A percentile compares a stretch with the other conserved stretches of the same genome.
Conservation (phyloP, 495 filamentous ascomycete species). For the Podospora bellae-mahoneyi region DNA sequence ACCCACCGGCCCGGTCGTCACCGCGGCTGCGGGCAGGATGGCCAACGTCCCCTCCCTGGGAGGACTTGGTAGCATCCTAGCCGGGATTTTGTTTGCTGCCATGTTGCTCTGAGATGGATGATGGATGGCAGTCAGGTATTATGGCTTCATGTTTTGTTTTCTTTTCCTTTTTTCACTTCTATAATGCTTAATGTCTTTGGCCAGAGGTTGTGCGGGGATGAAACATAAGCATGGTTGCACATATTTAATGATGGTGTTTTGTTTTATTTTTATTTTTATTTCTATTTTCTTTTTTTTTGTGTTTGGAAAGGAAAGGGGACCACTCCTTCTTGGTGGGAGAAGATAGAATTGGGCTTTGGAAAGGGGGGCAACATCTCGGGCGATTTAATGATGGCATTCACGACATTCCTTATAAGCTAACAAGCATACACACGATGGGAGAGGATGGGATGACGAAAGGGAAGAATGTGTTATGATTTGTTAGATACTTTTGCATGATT, state of each 20-base stretch:
- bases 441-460: neutral
- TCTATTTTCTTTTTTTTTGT: neutral
- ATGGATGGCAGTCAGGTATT: neutral
- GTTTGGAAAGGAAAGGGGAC: neutral
- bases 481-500: neutral
- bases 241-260: neutral
- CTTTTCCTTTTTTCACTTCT: neutral
- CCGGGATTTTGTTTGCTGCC: neutral
- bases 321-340: constrained; percentile 6
- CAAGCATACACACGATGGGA: neutral
- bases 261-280: too few species aligned
- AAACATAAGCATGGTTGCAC: neutral
- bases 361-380: neutral
- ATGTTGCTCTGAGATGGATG: neutral
- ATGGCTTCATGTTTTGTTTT: neutral
- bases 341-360: neutral
- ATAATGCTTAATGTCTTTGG: constrained; percentile 5
- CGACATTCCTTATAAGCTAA: constrained; percentile 6
- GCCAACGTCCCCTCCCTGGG: neutral
- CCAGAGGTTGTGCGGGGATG: neutral
- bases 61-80: constrained; percentile 5
- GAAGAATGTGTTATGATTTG: neutral
- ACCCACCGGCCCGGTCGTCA: neutral
- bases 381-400: neutral
- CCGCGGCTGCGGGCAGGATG: constrained; percentile 14